Evolutionary conservation across 208 protist species (phyloP), one percentile per base, ranked within the genome.

Genomic region (Herpetomonas tarakana): DNA sequence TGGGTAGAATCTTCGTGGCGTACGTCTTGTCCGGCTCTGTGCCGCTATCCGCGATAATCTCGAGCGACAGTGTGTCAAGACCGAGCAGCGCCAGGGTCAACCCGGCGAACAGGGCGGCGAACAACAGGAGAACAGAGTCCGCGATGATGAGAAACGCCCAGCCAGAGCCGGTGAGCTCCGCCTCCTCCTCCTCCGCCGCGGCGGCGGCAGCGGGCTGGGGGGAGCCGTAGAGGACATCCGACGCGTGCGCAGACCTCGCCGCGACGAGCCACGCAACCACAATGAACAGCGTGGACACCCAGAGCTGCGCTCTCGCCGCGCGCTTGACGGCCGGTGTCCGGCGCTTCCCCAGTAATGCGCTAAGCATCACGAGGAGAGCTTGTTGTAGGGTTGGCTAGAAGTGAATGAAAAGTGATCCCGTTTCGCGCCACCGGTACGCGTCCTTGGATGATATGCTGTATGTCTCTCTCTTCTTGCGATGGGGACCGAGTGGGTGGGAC

Each of bases 81-180:
- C 91, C 85, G 60, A 98, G 83, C 21, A 99, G 75, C 21, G 97
- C 96, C 22, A 99, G 77, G 25, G 96, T 99, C 18, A 99, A 74
- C 26, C 97, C 97, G 12, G 93, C 93, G 62, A 99, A 98, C 35
- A 98, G 74, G 6, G 88, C 97, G 7, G 95, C 96, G 49, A 98
- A 90, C n/a, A 84, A 51, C 9, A 98, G 69, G 16, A 98, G 70
- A 12, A 96, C 71, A 26, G 86, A 64, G 54, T 93, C 85, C 0
- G 84, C 77, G 6, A 93, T 51, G 51, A 97, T 80, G 11, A 93
- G 70, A 57, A 80, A 91, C 0, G 73, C 70, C 86, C 89, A 95
- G 22, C 72, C 74, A 0, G 65, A 69, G 18, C 64, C 65, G 16
- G 60, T 56, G 4, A 88, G 26, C 35, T 54, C 38, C 14, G 68